Percentiles rank a stretch among this genome's conserved stretches.
Conservation (phyloP, 2,329 filamentous ascomycete species). For the Colletotrichum sp. region DNA sequence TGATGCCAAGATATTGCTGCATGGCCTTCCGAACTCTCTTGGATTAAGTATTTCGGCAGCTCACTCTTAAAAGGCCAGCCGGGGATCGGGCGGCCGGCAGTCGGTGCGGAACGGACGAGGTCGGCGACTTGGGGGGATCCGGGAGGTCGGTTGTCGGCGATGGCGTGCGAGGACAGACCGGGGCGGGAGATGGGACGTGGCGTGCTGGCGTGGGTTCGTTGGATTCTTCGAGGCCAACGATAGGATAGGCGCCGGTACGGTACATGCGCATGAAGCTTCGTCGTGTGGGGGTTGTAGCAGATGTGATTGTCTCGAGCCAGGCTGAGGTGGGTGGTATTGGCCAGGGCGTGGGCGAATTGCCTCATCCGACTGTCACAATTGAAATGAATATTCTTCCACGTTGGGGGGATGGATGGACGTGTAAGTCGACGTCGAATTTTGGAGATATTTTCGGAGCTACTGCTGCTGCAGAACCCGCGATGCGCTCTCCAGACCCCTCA, state of each 20-base stretch:
- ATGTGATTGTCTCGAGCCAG: neutral
- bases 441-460: neutral
- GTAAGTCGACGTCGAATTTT: neutral
- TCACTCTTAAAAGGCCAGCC: neutral
- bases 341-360: neutral
- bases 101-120: conserved; percentile 9
- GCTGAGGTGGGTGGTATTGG: neutral
- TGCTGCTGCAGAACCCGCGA: neutral
- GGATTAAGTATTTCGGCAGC: neutral
- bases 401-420: neutral
- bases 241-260: neutral
- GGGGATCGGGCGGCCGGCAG: conserved; percentile 4
- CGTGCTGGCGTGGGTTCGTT: neutral
- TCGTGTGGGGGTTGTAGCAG: neutral
- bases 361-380: neutral
- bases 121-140: neutral
- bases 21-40: neutral
- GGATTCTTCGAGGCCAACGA: neutral
- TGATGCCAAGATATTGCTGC: neutral
- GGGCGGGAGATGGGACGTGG: neutral
- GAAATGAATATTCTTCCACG: neutral
- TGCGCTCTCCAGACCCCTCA: neutral
- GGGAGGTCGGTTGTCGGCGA: conserved; percentile 18
- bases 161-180: conserved; percentile 13
- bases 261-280: neutral